Conservation (phyloP, 2,329 filamentous ascomycete genomes). For the Pestalotiopsis sp. region DNA sequence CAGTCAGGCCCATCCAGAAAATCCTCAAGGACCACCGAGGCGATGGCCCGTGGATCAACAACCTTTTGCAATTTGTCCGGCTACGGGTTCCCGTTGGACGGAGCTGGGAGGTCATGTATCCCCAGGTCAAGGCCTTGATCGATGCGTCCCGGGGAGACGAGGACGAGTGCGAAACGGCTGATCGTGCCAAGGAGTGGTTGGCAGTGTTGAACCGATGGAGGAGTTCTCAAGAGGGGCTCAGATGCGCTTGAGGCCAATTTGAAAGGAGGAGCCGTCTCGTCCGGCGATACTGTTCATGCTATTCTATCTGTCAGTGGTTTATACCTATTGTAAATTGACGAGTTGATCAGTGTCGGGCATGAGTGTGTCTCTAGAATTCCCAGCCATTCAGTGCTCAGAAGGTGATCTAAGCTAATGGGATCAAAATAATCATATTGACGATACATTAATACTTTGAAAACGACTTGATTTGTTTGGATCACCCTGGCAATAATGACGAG, state of each 20-base stretch:
- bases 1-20: not conserved
- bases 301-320: too few relatives aligned
- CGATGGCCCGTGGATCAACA: not conserved
- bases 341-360: too few relatives aligned
- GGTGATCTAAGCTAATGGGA: too few relatives aligned
- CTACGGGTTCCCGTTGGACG: not conserved
- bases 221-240: not conserved
- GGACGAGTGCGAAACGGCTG: not conserved
- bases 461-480: too few relatives aligned
- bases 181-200: not conserved
- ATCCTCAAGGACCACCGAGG: not conserved
- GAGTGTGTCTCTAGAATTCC: too few relatives aligned
- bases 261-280: not conserved
- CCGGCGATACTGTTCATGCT: not conserved
- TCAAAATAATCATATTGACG: too few relatives aligned
- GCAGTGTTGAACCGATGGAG: not conserved
- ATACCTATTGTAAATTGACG: too few relatives aligned
- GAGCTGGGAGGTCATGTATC: not conserved
- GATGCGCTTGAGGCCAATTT: not conserved
- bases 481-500: too few relatives aligned
- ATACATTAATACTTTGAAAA: too few relatives aligned
- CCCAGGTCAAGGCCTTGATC: not conserved
- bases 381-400: too few relatives aligned
- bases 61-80: not conserved
- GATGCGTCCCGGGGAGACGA: not conserved